These are phyloP conservation scores for Sergeia podlipaevii DNA, from an alignment of 208 protist species.

Conservation along the genomic window DNA sequence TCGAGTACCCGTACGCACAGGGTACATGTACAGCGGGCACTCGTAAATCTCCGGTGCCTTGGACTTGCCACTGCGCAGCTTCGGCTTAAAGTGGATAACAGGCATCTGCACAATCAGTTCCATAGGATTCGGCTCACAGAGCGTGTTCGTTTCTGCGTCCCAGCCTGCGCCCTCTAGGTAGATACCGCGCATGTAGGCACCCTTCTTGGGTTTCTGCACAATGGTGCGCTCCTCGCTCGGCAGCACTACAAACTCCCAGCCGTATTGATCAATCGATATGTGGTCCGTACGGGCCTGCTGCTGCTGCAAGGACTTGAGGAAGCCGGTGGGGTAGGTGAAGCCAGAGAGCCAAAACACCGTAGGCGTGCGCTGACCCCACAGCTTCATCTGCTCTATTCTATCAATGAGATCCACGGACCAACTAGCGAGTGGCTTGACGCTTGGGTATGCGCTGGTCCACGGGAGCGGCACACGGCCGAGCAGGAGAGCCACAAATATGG, in stretches of 20 bases:
- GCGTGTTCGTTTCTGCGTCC: slow-evolving; percentile 81
- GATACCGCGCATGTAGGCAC: slow-evolving; percentile 95
- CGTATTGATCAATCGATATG: slow-evolving; percentile 96
- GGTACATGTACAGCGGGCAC: slow-evolving; percentile 98
- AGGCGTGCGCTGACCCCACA: slow-evolving; percentile 92
- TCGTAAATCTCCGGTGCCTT: slow-evolving; percentile 87
- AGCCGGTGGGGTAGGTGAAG: slow-evolving; percentile 99
- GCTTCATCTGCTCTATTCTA: slow-evolving; percentile 92
- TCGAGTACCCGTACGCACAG: slow-evolving; percentile 94
- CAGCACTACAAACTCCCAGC: slow-evolving; percentile 97
- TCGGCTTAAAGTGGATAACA: slow-evolving; percentile 98
- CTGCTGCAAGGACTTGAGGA: slow-evolving; percentile 97
- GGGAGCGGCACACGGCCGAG: slow-evolving; percentile 90
- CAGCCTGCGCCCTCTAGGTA: slow-evolving; percentile 97
- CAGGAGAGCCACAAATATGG: slow-evolving; percentile 90
- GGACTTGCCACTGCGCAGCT: slow-evolving; percentile 84
- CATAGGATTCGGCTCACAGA: slow-evolving; percentile 96
- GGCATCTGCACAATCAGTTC: slow-evolving; percentile 96
- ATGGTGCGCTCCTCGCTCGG: slow-evolving; percentile 89
- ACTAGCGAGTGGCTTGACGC: slow-evolving; percentile 94
- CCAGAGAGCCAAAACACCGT: slow-evolving; percentile 97
- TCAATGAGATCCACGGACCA: slow-evolving; percentile 96
- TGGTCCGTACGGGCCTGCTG: slow-evolving; percentile 87
- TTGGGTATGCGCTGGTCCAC: slow-evolving; percentile 97
- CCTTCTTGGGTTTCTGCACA: slow-evolving; percentile 91